Evolutionary conservation across 768 basidiomycete species (phyloP), one percentile per base, ranked within the genome.

Genomic region (Mycena pura): DNA sequence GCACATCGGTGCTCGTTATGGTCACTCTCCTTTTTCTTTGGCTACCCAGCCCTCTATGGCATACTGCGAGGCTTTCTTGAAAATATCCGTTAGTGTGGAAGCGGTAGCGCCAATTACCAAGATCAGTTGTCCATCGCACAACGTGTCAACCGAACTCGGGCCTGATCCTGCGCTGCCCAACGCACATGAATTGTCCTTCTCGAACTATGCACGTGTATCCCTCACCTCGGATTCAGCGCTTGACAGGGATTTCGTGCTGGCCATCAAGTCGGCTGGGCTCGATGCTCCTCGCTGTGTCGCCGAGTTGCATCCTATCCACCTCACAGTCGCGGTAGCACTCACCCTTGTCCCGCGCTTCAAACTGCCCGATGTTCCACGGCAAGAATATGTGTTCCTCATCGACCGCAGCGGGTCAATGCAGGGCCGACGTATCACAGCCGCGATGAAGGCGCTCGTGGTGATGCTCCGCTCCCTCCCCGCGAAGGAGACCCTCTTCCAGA

Each of bases 361-460:
- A 22, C 65, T 78, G 0, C 74, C 75, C 2, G 74, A 72, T 15
- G 13, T 79, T 1, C 50, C 59, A n/a, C 64, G 68, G 1, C 80
- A 80, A 31, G 82, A 84, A 44, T 84, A 76, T 38, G 69, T 84
- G 0, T 84, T 84, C 62, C 50, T 84, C 19, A 70, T 84, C 17
- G 82, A 84, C 60, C 72, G 81, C 24, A 79, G 76, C 9, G 76
- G 76, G 0, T 80, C 77, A 28, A 84, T 84, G 82, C 0, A 0
- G 0, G 59, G 59, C 9, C 8, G 0, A 13, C 48, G 74, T 11
- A 77, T 82, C 13, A 67, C 69, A 22, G 74, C 70, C 1, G 80
- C 80, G 7, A 76, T 74, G 43, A 55, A 66, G 22, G 76, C 80
- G 0, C 69, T 84, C 24, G 52, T 55, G 0, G 74, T 80, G 59